Percentiles rank a stretch among this genome's conserved stretches.
Evolutionary conservation across 495 filamentous ascomycete genomes (phyloP).

Genomic region (Ascodesmis nigricans): DNA sequence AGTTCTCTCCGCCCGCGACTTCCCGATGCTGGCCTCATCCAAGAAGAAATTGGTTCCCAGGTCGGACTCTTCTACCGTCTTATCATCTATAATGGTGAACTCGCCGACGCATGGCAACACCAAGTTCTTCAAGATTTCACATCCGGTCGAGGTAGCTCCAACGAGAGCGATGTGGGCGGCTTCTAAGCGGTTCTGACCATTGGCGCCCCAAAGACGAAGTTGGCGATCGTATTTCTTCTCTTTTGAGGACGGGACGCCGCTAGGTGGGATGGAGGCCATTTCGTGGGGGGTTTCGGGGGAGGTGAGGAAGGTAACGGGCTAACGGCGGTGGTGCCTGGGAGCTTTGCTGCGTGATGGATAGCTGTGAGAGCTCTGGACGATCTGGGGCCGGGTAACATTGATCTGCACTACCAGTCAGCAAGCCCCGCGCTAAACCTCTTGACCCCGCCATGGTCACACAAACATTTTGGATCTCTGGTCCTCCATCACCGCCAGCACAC

Average conservation of each 20-base stretch:
- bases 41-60: constrained; percentile 94
- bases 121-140: constrained; percentile 91
- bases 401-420: no score
- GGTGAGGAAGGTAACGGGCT: background rate
- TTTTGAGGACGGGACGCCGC: constrained; percentile 45
- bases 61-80: constrained; percentile 54
- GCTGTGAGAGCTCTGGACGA: constrained; percentile 7
- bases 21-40: constrained; percentile 53
- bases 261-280: constrained; percentile 12
- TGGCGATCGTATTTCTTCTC: constrained; percentile 93
- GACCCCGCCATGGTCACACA: no score
- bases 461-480: no score
- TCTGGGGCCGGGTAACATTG: no score
- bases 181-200: constrained; percentile 74
- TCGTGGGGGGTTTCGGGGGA: background rate
- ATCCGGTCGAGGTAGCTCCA: constrained; percentile 63
- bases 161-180: constrained; percentile 70
- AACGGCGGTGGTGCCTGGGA: background rate
- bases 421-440: background rate
- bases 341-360: constrained; percentile 3
- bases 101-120: constrained; percentile 83
- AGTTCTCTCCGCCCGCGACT: constrained; percentile 55
- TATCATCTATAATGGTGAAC: constrained; percentile 81
- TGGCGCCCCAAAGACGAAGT: constrained; percentile 84
- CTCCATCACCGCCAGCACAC: no score